A percentile compares a stretch with the other conserved stretches of the same genome.
phyloP scores from a whole-genome alignment of 2,329 filamentous ascomycete species.

The Cladosporium cucumerinum region DNA sequence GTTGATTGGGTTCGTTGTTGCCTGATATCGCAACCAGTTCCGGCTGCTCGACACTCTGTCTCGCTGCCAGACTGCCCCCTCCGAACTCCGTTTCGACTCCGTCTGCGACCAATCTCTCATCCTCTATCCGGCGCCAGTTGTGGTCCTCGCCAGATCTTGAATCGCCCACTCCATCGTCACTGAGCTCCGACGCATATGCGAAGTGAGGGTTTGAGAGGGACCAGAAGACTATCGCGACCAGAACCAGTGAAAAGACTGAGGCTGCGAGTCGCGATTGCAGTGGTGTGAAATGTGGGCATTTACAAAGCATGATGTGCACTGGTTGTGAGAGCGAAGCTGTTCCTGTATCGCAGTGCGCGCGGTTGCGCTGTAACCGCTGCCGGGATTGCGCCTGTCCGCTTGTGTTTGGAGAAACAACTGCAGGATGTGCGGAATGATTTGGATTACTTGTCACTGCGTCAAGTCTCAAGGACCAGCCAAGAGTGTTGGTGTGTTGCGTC shows the following conservation, averaged over 20 bases:
- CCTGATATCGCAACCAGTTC: conserved; percentile 24
- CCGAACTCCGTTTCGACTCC: conserved; percentile 32
- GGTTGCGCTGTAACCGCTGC: conserved; percentile 17
- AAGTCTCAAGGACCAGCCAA: conserved; percentile 6
- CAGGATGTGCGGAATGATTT: not conserved
- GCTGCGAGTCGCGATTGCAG: conserved; percentile 70
- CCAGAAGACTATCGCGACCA: conserved; percentile 61
- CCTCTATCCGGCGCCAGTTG: conserved; percentile 46
- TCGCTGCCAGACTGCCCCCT: conserved; percentile 16
- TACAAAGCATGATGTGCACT: conserved; percentile 31
- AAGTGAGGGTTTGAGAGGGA: conserved; percentile 57
- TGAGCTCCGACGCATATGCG: conserved; percentile 60
- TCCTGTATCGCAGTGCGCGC: conserved; percentile 12
- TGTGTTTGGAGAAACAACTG: not conserved
- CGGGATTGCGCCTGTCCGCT: not conserved
- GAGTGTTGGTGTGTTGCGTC: not conserved
- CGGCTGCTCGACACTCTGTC: conserved; percentile 39
- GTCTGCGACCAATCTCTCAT: conserved; percentile 31
- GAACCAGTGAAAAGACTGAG: conserved; percentile 59
- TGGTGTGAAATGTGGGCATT: conserved; percentile 57
- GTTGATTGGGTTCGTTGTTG: conserved; percentile 63
- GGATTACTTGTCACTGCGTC: not conserved
- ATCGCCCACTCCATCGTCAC: conserved; percentile 27
- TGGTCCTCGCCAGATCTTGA: conserved; percentile 45
- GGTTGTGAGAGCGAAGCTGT: not conserved